Base-by-base conservation (phyloP, 768 basidiomycete species). In the Naganishia randhawae region DNA sequence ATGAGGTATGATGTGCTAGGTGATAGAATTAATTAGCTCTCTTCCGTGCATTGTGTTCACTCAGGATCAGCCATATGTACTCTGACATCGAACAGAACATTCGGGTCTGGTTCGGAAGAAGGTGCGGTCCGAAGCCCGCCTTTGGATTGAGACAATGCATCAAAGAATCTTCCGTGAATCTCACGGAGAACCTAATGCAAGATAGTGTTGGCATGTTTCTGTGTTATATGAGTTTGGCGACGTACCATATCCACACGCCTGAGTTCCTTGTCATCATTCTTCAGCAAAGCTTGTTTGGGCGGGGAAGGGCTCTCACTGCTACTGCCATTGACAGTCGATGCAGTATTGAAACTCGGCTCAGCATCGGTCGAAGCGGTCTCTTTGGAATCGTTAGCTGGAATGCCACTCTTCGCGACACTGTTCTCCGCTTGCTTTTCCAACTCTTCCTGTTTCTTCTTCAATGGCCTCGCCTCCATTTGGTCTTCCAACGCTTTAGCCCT, bases 221-320 rank as follows among this genome's bases (percentile, higher is more conserved):
- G 32, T 11, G 25, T 13, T n/a, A 17, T 37, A 17, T n/a, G 41
- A 16, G 17, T 11, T 19, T 2, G 48, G 45, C 16, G 39, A 71
- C 85, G 64, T 73, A 92, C 93, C 81, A 84, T 85, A 68, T 85
- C 84, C n/a, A 99, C 83, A 50, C 95, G 83, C 11, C 82, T 81
- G 50, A 99, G 83, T 81, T 99, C 95, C 29, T 78, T 75, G 76
- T 98, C 95, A 70, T 94, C 86, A 68, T 92, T 90, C 81, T 89
- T 93, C 57, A 98, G 80, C 35, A 97, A 78, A 0, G 92, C 90
- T 69, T 81, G 63, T 57, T 37, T 68, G 73, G 32, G 73, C n/a
- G 53, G 50, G 62, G 32, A 2, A 19, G 33, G n/a, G 19, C 77
- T 63, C 74, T 78, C 54, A n/a, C 33, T 22, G 37, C 37, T 61